phyloP scores from a whole-genome alignment of 495 filamentous ascomycete genomes.

The Tuber indicum region DNA sequence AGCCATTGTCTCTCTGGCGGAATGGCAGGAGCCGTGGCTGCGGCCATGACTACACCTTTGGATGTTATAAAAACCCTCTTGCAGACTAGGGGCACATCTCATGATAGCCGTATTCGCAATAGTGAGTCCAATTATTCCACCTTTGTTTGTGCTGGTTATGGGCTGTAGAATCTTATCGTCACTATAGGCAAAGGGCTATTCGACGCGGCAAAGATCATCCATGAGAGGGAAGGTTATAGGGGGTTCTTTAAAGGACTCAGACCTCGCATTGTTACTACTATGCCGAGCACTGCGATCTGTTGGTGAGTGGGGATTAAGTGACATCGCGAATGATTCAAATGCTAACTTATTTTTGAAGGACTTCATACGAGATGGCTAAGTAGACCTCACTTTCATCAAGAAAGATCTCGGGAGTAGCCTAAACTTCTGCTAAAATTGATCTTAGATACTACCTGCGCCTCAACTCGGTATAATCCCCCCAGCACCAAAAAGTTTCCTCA shows the following conservation, averaged over 20 bases:
- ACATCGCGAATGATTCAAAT: background rate
- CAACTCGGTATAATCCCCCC: slow-evolving; percentile 21
- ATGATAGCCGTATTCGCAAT: slow-evolving; percentile 74
- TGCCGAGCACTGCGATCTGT: slow-evolving; percentile 98
- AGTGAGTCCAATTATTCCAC: slow-evolving; percentile 20
- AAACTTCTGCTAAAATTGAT: slow-evolving; percentile 15
- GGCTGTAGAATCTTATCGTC: slow-evolving; percentile 13
- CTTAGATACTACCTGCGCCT: slow-evolving; percentile 36
- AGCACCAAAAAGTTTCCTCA: background rate
- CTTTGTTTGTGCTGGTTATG: background rate
- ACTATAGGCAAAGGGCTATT: slow-evolving; percentile 64
- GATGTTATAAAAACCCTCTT: slow-evolving; percentile 97
- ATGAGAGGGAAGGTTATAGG: slow-evolving; percentile 69
- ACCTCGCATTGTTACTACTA: slow-evolving; percentile 88
- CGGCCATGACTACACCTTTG: slow-evolving; percentile 87
- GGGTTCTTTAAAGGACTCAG: slow-evolving; percentile 91
- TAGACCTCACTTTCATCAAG: slow-evolving; percentile 10
- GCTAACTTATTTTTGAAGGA: slow-evolving; percentile 48
- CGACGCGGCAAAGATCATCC: slow-evolving; percentile 75
- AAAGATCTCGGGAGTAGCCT: background rate
- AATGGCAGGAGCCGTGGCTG: slow-evolving; percentile 85
- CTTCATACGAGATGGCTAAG: slow-evolving; percentile 74
- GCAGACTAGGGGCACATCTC: slow-evolving; percentile 79
- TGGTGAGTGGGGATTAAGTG: slow-evolving; percentile 58
- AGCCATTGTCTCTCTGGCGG: slow-evolving; percentile 90